phyloP scores from a whole-genome alignment of 805 yeast species.

The Huiozyma naganishii region DNA sequence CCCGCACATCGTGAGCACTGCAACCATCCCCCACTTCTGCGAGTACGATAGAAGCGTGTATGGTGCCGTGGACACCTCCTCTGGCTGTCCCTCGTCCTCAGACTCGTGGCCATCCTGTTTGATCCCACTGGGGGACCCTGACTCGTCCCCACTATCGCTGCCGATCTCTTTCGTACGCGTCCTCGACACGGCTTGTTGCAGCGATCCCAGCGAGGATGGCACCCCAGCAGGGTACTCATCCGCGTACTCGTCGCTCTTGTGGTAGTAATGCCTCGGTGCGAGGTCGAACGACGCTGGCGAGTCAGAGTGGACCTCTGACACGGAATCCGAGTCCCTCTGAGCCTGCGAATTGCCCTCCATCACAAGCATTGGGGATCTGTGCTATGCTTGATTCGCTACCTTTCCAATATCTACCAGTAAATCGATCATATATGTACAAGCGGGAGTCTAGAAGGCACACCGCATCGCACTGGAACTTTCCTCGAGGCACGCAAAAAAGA shows the following conservation, averaged over 20 bases:
- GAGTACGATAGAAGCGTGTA: slow-evolving; percentile 16
- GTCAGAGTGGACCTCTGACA: background rate
- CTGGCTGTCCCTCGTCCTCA: slow-evolving; percentile 3
- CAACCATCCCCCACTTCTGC: slow-evolving; percentile 26
- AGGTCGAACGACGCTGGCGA: background rate
- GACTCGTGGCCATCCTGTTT: too few relatives aligned
- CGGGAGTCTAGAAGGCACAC: background rate
- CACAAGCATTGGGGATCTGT: background rate
- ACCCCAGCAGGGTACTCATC: background rate
- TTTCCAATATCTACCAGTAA: background rate
- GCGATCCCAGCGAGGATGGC: background rate
- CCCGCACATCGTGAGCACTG: slow-evolving; percentile 28
- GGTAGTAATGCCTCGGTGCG: background rate
- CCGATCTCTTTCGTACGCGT: slow-evolving; percentile 2
- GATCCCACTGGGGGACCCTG: background rate
- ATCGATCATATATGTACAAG: background rate
- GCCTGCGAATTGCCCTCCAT: background rate
- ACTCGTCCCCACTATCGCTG: background rate
- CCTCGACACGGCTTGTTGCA: background rate
- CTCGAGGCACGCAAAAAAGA: background rate
- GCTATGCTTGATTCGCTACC: background rate
- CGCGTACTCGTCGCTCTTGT: too few relatives aligned
- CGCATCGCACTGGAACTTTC: too few relatives aligned
- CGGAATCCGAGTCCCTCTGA: background rate
- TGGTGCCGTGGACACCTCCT: slow-evolving; percentile 7